Evolutionary conservation across 192 early-diverging fungal genomes (phyloP).

Genomic region (Oehlia diaphana): DNA sequence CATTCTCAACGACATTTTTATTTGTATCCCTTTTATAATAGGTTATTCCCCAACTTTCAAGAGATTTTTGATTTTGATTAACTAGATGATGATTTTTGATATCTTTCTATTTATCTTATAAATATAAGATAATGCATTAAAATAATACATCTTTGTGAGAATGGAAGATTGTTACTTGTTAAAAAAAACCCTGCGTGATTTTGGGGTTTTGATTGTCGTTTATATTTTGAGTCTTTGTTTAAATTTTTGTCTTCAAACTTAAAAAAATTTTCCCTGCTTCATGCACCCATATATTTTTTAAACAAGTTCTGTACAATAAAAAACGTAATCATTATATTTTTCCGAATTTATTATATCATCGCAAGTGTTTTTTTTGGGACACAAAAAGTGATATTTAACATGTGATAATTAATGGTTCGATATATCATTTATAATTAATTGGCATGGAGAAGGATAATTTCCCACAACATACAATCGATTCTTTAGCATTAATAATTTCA

Average conservation of each 20-base stretch:
- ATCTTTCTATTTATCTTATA: background rate
- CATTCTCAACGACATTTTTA: background rate
- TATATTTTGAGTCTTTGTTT: background rate
- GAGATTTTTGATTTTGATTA: constrained; percentile 2
- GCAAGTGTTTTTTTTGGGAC: too few species aligned
- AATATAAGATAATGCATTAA: background rate
- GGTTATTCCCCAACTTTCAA: background rate
- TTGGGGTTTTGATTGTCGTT: background rate
- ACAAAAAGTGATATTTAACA: too few species aligned
- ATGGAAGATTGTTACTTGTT: background rate
- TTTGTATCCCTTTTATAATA: background rate
- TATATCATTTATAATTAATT: too few species aligned
- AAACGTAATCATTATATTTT: too few species aligned
- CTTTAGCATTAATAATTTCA: too few species aligned
- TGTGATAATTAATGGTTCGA: too few species aligned
- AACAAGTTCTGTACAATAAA: too few species aligned
- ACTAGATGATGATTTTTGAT: background rate
- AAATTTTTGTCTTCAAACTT: background rate
- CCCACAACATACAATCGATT: too few species aligned
- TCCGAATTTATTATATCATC: too few species aligned
- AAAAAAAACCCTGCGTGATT: background rate
- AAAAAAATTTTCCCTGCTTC: background rate
- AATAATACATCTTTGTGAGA: background rate
- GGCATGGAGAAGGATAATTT: too few species aligned
- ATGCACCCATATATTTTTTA: background rate